phyloP scores from a whole-genome alignment of 768 basidiomycete genomes.

The Amanita molliuscula region DNA sequence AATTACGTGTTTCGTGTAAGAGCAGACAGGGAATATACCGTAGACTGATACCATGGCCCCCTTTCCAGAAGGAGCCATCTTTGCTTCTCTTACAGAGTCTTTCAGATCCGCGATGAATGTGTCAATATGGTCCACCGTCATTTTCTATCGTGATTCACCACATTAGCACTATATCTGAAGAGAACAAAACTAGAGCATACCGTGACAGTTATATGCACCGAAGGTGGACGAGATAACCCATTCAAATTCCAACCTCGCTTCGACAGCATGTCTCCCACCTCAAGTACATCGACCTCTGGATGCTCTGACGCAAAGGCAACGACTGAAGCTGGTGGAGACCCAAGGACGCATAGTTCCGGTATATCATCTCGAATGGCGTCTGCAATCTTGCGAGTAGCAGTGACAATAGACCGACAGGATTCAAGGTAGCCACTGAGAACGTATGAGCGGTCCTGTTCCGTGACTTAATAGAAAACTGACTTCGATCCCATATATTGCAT shows the following conservation, averaged over 20 bases:
- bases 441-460: conserved; percentile 1
- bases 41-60: conserved; percentile 91
- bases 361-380: conserved; percentile 55
- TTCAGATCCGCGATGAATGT: conserved; percentile 80
- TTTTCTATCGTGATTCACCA: conserved; percentile 33
- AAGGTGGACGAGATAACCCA: conserved; percentile 67
- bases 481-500: conserved; percentile 88
- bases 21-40: conserved; percentile 38
- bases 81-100: conserved; percentile 65
- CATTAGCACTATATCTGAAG: background rate
- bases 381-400: conserved; percentile 60
- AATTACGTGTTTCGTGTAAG: background rate
- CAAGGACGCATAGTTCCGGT: conserved; percentile 81
- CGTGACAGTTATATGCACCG: conserved; percentile 90
- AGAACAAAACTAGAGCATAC: conserved; percentile 31
- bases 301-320: conserved; percentile 76
- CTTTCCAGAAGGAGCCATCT: conserved; percentile 49
- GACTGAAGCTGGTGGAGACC: conserved; percentile 82
- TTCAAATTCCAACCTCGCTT: conserved; percentile 89
- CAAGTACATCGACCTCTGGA: conserved; percentile 60
- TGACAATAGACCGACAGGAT: conserved; percentile 79
- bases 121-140: conserved; percentile 72
- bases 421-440: conserved; percentile 67
- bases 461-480: conserved; percentile 31
- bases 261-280: conserved; percentile 85